Percentiles rank a stretch among this genome's conserved stretches.
Evolutionary conservation across 768 basidiomycete genomes (phyloP).

Genomic region (Lentinula lateritia): DNA sequence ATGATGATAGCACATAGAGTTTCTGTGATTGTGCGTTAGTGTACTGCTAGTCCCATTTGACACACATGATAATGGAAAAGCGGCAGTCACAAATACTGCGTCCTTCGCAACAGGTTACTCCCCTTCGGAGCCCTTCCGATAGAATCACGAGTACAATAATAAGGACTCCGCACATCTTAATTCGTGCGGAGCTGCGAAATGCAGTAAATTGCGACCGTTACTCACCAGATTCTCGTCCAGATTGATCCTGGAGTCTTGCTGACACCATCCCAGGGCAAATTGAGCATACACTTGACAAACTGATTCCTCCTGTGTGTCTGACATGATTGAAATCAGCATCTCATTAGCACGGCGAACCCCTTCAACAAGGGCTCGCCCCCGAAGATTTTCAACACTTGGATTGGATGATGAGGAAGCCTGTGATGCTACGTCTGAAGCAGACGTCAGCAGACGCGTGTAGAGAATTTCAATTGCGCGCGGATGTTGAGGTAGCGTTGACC

Average conservation of each 20-base stretch:
- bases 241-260: constrained; percentile 18
- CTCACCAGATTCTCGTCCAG: constrained; percentile 46
- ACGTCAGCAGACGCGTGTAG: constrained; percentile 25
- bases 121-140: neutral
- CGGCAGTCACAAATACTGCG: neutral
- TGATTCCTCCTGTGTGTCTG: constrained; percentile 17
- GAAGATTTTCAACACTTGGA: constrained; percentile 7
- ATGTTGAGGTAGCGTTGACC: constrained; percentile 25
- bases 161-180: too few species aligned
- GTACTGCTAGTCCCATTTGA: neutral
- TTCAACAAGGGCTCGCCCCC: constrained; percentile 31
- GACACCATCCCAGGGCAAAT: constrained; percentile 52
- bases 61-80: neutral
- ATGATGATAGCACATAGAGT: constrained; percentile 44
- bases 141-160: neutral
- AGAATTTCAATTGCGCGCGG: constrained; percentile 31
- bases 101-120: neutral
- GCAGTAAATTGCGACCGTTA: neutral
- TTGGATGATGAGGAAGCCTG: neutral
- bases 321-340: constrained; percentile 21
- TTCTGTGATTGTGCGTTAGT: constrained; percentile 31
- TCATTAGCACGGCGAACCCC: constrained; percentile 33
- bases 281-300: constrained; percentile 34
- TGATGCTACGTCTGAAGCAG: neutral
- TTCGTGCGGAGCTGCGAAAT: neutral